These are phyloP conservation scores for Carpinus fangiana DNA, from an alignment of 306 rosid species.

Conservation along the genomic window DNA sequence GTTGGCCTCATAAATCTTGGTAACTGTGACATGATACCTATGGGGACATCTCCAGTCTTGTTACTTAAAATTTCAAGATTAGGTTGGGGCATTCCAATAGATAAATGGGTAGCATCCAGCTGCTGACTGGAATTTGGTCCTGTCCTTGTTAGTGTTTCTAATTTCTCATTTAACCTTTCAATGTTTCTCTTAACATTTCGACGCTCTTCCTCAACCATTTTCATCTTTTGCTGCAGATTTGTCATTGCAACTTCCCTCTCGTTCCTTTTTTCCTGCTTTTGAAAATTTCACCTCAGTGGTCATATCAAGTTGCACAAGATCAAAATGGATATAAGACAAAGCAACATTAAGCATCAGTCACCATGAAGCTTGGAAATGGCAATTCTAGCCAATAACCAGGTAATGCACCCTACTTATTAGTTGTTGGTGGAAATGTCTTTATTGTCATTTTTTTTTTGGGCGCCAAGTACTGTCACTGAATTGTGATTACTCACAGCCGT, in stretches of 20 bases:
- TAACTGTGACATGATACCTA: conserved; percentile 16
- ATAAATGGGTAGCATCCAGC: conserved; percentile 21
- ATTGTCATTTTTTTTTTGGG: too few relatives aligned
- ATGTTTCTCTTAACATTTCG: conserved; percentile 30
- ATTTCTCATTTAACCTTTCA: conserved; percentile 26
- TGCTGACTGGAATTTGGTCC: conserved; percentile 19
- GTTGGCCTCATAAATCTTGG: conserved; percentile 50
- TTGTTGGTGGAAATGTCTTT: background rate
- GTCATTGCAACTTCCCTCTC: conserved; percentile 31
- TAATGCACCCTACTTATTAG: background rate
- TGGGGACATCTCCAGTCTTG: conserved; percentile 5
- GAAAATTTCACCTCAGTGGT: background rate
- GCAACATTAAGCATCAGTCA: conserved; percentile 6
- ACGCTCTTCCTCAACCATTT: conserved; percentile 34
- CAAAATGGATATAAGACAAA: background rate
- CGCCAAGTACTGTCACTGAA: background rate
- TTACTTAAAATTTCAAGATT: conserved; percentile 10
- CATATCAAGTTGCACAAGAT: conserved; percentile 5
- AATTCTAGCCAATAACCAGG: conserved; percentile 18
- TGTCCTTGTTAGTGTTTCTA: conserved; percentile 21
- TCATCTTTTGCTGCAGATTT: conserved; percentile 31
- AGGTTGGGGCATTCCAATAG: background rate
- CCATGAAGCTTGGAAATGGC: background rate
- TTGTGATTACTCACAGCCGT: background rate
- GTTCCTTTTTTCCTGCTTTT: conserved; percentile 33